Conservation (phyloP, 139 green algal genomes). For the Asterochloris erici region DNA sequence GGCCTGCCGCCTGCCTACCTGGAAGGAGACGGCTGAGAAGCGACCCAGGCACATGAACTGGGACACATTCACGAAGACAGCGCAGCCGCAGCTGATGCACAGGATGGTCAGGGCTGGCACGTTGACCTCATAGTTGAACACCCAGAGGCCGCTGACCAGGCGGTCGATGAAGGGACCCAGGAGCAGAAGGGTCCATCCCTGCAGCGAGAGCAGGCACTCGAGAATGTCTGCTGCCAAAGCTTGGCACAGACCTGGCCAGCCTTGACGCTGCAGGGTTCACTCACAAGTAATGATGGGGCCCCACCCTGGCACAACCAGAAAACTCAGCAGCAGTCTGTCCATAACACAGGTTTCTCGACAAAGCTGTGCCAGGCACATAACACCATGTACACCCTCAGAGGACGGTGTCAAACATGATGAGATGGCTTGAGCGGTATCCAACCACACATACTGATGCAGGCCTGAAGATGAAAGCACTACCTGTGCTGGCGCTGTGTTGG, state of each 20-base stretch:
- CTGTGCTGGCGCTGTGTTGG: slow-evolving; percentile 81
- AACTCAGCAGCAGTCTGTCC: too few relatives aligned
- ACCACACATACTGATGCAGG: not conserved
- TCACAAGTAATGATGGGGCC: too few relatives aligned
- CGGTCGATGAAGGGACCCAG: slow-evolving; percentile 75
- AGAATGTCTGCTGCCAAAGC: not conserved
- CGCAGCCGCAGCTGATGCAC: slow-evolving; percentile 62
- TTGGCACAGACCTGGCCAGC: not conserved
- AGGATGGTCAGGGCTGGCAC: slow-evolving; percentile 45
- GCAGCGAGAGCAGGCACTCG: not conserved
- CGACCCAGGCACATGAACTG: slow-evolving; percentile 94
- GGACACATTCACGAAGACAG: slow-evolving; percentile 84
- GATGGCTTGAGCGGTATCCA: not conserved
- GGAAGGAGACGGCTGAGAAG: slow-evolving; percentile 91
- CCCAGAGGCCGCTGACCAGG: slow-evolving; percentile 48
- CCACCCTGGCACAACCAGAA: too few relatives aligned
- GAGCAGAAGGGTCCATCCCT: slow-evolving; percentile 68
- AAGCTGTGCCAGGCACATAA: not conserved
- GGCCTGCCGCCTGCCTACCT: slow-evolving; percentile 48
- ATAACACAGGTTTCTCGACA: too few relatives aligned
- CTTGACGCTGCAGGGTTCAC: not conserved
- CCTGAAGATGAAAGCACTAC: slow-evolving; percentile 15
- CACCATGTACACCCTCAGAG: not conserved
- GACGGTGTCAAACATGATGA: too few relatives aligned
- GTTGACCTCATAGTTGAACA: slow-evolving; percentile 59